phyloP scores from a whole-genome alignment of 768 basidiomycete species.

The Lactarius trivialis region DNA sequence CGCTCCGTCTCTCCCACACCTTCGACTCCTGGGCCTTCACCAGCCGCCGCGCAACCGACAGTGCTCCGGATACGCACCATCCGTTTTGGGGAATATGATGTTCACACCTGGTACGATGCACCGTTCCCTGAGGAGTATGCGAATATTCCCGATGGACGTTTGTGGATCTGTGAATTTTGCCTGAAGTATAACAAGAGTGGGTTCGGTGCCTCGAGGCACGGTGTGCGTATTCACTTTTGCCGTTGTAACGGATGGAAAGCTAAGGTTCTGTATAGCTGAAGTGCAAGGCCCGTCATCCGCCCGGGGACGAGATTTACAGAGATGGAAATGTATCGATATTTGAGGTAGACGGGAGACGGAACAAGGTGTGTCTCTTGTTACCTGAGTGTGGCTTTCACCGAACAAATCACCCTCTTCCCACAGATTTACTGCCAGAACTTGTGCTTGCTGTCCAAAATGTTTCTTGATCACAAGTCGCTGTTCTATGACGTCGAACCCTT shows the following conservation, averaged over 20 bases:
- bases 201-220: conserved; percentile 80
- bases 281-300: conserved; percentile 91
- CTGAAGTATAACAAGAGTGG: conserved; percentile 96
- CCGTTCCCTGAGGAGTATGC: conserved; percentile 98
- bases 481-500: conserved; percentile 99
- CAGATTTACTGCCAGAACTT: conserved; percentile 99
- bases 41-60: conserved; percentile 23
- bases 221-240: conserved; percentile 44
- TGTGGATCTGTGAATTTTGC: conserved; percentile 99
- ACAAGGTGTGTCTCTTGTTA: conserved; percentile 54
- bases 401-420: neutral
- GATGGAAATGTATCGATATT: conserved; percentile 87
- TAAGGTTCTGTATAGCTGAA: conserved; percentile 55
- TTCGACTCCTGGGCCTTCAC: conserved; percentile 31
- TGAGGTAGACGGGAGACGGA: conserved; percentile 96
- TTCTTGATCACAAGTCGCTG: conserved; percentile 95
- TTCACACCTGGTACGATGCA: conserved; percentile 98
- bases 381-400: neutral
- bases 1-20: conserved; percentile 32
- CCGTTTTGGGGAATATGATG: conserved; percentile 85
- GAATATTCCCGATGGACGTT: conserved; percentile 78
- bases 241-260: neutral
- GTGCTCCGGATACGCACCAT: conserved; percentile 76
- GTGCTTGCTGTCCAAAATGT: conserved; percentile 97
- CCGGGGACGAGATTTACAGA: conserved; percentile 96